A percentile compares a stretch with the other conserved stretches of the same genome.
phyloP scores from a whole-genome alignment of 495 filamentous ascomycete genomes.

The Pseudomonodictys pantanalensis region DNA sequence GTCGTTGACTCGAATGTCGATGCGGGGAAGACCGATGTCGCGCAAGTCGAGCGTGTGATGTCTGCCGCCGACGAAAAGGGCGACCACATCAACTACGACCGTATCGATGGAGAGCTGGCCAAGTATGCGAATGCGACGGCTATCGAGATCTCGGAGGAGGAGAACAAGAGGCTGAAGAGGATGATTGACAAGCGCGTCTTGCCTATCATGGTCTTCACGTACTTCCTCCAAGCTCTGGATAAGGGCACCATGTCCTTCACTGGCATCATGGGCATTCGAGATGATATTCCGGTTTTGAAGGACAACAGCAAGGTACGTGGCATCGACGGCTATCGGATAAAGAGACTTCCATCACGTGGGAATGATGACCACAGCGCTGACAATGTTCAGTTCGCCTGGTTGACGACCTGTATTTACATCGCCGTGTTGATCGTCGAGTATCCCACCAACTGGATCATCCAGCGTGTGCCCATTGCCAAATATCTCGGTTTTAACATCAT shows the following conservation, averaged over 20 bases:
- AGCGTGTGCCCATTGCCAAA: constrained; percentile 55
- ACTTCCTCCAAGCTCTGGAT: constrained; percentile 66
- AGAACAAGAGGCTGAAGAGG: constrained; percentile 52
- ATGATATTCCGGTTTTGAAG: constrained; percentile 52
- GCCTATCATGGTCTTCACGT: constrained; percentile 55
- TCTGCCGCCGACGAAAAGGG: constrained; percentile 42
- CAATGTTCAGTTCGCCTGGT: constrained; percentile 56
- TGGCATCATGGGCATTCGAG: constrained; percentile 39
- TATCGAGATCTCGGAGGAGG: constrained; percentile 54
- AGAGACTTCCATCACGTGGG: too few relatives aligned
- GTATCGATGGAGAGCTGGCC: constrained; percentile 62
- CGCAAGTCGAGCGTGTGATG: constrained; percentile 50
- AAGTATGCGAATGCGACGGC: constrained; percentile 54
- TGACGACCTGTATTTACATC: constrained; percentile 77
- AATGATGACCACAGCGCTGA: constrained; percentile 62
- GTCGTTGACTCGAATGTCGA: not conserved
- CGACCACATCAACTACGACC: constrained; percentile 51
- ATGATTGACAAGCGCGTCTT: constrained; percentile 52
- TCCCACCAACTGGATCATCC: constrained; percentile 55
- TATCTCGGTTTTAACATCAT: constrained; percentile 61
- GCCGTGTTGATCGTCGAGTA: constrained; percentile 52
- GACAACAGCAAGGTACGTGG: constrained; percentile 58
- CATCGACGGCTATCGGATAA: too few relatives aligned
- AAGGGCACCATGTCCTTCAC: constrained; percentile 26
- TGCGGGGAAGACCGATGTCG: constrained; percentile 39